Evolutionary conservation across 2,329 filamentous ascomycete genomes (phyloP).

Genomic region (Aspergillus ustus): DNA sequence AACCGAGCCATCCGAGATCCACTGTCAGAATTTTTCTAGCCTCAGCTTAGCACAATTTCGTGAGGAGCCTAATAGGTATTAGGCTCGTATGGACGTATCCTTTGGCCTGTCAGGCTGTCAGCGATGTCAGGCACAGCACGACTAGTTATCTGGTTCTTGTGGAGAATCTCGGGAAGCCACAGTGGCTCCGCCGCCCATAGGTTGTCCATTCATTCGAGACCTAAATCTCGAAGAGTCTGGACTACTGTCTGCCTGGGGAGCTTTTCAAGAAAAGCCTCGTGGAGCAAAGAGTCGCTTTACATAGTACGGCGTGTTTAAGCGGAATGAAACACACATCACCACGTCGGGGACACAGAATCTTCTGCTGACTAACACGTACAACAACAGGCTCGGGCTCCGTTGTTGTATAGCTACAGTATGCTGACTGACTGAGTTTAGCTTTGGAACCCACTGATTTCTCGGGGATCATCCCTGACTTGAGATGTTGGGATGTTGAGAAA

Average conservation of each 20-base stretch:
- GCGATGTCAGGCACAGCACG: background rate
- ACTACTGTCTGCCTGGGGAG: background rate
- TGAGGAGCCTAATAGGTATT: background rate
- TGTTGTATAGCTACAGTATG: too few species aligned
- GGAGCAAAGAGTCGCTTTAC: background rate
- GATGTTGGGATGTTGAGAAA: too few species aligned
- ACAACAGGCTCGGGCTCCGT: too few species aligned
- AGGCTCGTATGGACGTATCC: background rate
- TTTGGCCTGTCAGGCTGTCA: background rate
- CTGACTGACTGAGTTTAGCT: too few species aligned
- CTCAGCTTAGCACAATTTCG: background rate
- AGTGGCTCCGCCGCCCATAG: background rate
- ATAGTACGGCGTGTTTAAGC: background rate
- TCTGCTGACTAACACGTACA: background rate
- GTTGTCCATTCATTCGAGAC: background rate
- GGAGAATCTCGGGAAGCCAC: background rate
- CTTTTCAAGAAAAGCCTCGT: background rate
- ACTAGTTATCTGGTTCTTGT: background rate
- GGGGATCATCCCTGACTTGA: too few species aligned
- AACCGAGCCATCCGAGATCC: background rate
- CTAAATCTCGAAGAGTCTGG: slow-evolving; percentile 2
- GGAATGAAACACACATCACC: background rate
- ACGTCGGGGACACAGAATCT: background rate
- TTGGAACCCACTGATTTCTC: too few species aligned
- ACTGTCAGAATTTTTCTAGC: background rate